Evolutionary conservation across 75 land plant genomes (phyloP), one percentile per base, ranked within the genome.

Genomic region (Pinus taeda): DNA sequence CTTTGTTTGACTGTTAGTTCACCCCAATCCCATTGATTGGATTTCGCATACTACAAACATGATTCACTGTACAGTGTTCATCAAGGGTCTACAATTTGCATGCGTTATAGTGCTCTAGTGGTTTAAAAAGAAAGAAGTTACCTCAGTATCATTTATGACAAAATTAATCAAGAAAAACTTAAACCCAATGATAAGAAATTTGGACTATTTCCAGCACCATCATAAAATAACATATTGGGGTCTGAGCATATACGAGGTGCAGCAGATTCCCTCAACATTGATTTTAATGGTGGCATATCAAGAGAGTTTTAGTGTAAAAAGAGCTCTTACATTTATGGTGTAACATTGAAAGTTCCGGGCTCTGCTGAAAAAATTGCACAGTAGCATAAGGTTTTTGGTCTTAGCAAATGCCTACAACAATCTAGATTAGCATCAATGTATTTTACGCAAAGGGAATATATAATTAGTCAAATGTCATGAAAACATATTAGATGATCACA

Each of bases 261-360:
- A 69, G 11, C 17, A 69, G 72, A 21, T n/a, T 9, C 22, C 42
- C 12, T 69, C 49, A 37, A 69, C 45, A 39, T n/a, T 69, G 72
- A 69, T n/a, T 39, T 6, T 42, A 69, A 69, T 33, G 33, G 33
- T 69, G 53, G n/a, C 55, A 42, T 18, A 69, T 15, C n/a, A 69
- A 69, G n/a, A 13, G 21, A 18, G n/a, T 69, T n/a, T 69, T 49
- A 49, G 12, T 11, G 55, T 49, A 49, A 49, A 21, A 69, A 42
- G 36, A 69, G 49, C n/a, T 26, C 81, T 80, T 80, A 80, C 81
- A 75, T 66, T 80, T 37, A 30, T 75, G 81, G 59, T 80, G 81
- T 15, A 77, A 80, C 77, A 75, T 75, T 21, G 78, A 80, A 8
- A 80, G 78, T 59, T 80, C 81, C 1, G 75, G 78, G 26, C 81